These are phyloP conservation scores for Epichloe hybrida DNA, from an alignment of 2,329 filamentous ascomycete species.

Conservation along the genomic window DNA sequence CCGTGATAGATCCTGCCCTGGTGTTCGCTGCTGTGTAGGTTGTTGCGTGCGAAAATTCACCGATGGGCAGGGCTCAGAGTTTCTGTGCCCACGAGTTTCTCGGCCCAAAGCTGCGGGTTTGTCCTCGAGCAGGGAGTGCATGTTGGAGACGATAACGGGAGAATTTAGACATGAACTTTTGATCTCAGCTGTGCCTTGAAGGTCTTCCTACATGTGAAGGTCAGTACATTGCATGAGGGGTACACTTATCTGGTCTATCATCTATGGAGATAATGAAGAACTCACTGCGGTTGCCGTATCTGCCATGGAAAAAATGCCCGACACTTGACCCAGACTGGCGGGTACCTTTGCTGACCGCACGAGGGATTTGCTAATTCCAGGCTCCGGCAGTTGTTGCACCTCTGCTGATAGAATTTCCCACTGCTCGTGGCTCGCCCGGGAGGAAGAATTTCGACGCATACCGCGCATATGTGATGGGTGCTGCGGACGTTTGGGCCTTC, in stretches of 20 bases:
- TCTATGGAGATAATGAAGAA: background rate
- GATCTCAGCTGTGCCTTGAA: background rate
- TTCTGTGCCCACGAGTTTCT: background rate
- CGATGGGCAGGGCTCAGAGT: background rate
- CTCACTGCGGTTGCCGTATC: background rate
- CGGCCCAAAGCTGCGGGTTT: background rate
- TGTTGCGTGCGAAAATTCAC: background rate
- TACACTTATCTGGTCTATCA: background rate
- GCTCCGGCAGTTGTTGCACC: background rate
- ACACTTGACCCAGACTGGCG: background rate
- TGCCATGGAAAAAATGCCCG: background rate
- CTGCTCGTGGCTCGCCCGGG: background rate
- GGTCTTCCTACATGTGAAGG: background rate
- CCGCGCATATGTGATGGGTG: background rate
- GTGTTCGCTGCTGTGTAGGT: background rate
- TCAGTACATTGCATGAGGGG: background rate
- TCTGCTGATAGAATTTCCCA: background rate
- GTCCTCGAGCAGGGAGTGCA: background rate
- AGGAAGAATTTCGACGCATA: background rate
- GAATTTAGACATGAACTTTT: background rate
- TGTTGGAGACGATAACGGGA: background rate
- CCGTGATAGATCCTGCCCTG: background rate
- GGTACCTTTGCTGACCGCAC: background rate
- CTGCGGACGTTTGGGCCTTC: background rate
- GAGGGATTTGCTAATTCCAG: background rate